Evolutionary conservation across 371 early-diverging fungal genomes (phyloP), one percentile per base, ranked within the genome.

Genomic region (Lichtheimia corymbifera): DNA sequence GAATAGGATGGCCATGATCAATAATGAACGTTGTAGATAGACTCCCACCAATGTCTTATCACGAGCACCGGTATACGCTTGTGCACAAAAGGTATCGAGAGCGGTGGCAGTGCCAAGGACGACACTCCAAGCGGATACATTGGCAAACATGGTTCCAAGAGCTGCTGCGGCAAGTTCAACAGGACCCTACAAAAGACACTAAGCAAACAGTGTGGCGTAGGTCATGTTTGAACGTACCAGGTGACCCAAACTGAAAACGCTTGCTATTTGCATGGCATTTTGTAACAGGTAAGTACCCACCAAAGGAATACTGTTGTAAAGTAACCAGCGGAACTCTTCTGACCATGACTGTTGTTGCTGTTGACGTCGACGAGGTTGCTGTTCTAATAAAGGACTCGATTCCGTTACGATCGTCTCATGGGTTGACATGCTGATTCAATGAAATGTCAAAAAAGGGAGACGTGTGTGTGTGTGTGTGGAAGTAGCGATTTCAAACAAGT

Each of bases 51-150:
- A 68, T 35, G 83, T 84, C 52, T 82, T 83, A 73, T 94, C 91
- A 27, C 65, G 69, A 11, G 87, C 74, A 0, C 86, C 93, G 0
- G 96, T 94, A 71, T 80, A 92, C 18, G 92, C 83, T 74, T 97
- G 96, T 18, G 91, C 87, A 63, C 94, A 94, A 45, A 97, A 77
- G 4, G 95, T 94, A 69, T 97, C 96, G 18, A 97, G 76, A 0
- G 92, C 95, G 0, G 93, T 86, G 4, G 91, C 86, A 51, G 88
- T 79, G 27, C 93, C 94, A 28, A 89, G 84, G 9, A 89, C 86
- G 35, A 93, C 73, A 12, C 91, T 90, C 82, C 86, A 90, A 20
- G 93, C 93, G 11, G 93, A 88, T 5, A 95, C 91, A 43, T 88
- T 89, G 22, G 90, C 89, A 65, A 89, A 89, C 91, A 93, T 91